phyloP scores from a whole-genome alignment of 2,329 filamentous ascomycete genomes.

The Coniochaeta sp. region DNA sequence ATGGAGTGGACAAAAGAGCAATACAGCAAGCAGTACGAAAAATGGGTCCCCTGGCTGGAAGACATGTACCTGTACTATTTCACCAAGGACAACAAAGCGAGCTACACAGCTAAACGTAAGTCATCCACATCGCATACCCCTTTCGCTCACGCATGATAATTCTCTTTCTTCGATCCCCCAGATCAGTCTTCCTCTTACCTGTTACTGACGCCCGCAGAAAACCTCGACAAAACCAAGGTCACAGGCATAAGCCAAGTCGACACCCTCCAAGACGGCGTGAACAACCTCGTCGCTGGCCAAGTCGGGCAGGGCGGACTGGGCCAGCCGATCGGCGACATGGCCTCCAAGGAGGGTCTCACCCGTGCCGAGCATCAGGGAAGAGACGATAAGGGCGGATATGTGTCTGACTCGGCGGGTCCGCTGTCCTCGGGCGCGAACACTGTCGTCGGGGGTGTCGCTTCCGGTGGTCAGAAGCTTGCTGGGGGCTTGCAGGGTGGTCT shows the following conservation, averaged over 20 bases:
- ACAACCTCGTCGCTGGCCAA: conserved; percentile 55
- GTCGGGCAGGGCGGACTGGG: conserved; percentile 61
- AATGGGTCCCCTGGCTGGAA: conserved; percentile 71
- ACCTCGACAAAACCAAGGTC: conserved; percentile 61
- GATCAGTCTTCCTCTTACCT: background rate
- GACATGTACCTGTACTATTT: conserved; percentile 66
- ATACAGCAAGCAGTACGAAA: conserved; percentile 67
- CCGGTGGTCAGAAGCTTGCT: conserved; percentile 6
- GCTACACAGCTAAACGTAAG: conserved; percentile 60
- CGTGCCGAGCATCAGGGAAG: conserved; percentile 56
- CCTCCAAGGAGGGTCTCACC: conserved; percentile 59
- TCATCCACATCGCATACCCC: no score
- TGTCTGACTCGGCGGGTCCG: conserved; percentile 9
- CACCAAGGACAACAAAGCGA: conserved; percentile 70
- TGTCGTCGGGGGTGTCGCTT: conserved; percentile 6
- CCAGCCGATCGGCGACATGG: conserved; percentile 54
- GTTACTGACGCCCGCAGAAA: conserved; percentile 36
- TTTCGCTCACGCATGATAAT: no score
- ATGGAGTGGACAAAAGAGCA: conserved; percentile 50
- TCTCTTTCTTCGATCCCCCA: no score
- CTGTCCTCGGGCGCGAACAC: conserved; percentile 5
- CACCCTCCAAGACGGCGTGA: conserved; percentile 58
- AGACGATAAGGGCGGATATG: conserved; percentile 48
- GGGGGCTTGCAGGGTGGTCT: conserved; percentile 6
- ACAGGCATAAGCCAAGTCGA: conserved; percentile 61